Conservation (phyloP, 495 filamentous ascomycete genomes). For the Podospora tetraspora region DNA sequence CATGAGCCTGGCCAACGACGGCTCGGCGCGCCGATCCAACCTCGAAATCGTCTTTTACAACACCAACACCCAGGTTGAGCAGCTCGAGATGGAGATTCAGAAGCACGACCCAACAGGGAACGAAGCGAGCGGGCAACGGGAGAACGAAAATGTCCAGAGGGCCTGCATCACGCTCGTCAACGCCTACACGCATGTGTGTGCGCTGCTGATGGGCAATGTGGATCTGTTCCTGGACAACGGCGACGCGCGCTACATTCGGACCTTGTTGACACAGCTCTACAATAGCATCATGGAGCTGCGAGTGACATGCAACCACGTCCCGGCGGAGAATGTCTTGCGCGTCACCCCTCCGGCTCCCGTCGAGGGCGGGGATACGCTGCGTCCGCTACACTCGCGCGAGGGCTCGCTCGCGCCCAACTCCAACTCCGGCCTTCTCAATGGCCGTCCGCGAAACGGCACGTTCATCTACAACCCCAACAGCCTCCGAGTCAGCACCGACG, state of each 20-base stretch:
- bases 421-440: slow-evolving; percentile 47
- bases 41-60: slow-evolving; percentile 75
- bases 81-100: slow-evolving; percentile 67
- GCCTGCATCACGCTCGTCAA: slow-evolving; percentile 66
- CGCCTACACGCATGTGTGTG: slow-evolving; percentile 69
- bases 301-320: slow-evolving; percentile 34
- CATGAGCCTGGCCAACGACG: slow-evolving; percentile 63
- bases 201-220: slow-evolving; percentile 63
- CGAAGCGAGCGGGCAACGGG: slow-evolving; percentile 47
- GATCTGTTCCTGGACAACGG: slow-evolving; percentile 66
- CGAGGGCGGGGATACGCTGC: slow-evolving; percentile 38
- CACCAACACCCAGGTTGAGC: slow-evolving; percentile 66
- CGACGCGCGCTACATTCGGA: slow-evolving; percentile 74
- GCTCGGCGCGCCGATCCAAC: slow-evolving; percentile 60
- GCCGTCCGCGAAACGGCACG: slow-evolving; percentile 55
- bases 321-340: slow-evolving; percentile 12
- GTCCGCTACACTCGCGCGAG: slow-evolving; percentile 40
- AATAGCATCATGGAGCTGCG: slow-evolving; percentile 74
- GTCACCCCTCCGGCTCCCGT: slow-evolving; percentile 21
- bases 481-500: slow-evolving; percentile 49
- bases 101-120: slow-evolving; percentile 52
- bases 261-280: slow-evolving; percentile 72
- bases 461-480: slow-evolving; percentile 56
- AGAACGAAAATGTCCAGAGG: slow-evolving; percentile 60
- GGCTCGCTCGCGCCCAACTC: slow-evolving; percentile 57